Conservation (phyloP, 106 monocot species). For the Dendrobium catenatum region DNA sequence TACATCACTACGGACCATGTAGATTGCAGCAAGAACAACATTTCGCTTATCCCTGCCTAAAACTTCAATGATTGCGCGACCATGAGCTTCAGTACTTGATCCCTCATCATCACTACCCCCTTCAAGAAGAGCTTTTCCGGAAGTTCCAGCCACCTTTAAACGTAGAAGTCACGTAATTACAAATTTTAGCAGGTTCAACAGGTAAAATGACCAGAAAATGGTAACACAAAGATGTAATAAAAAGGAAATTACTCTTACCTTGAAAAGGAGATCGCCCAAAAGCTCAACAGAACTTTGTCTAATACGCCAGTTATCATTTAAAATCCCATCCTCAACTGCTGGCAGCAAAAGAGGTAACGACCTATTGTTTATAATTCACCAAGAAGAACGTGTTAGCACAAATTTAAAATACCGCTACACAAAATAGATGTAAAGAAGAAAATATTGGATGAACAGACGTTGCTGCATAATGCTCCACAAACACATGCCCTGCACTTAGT, state of each 20-base stretch:
- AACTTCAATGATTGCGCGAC: constrained; percentile 96
- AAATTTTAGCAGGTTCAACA: background rate
- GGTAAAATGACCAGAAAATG: background rate
- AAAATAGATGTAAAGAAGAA: constrained; percentile 9
- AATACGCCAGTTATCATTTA: constrained; percentile 98
- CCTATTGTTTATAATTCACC: constrained; percentile 25
- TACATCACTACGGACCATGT: constrained; percentile 96
- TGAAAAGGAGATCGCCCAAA: constrained; percentile 95
- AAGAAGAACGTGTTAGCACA: constrained; percentile 3
- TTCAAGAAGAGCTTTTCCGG: constrained; percentile 94
- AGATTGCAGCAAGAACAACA: constrained; percentile 94
- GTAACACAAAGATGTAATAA: background rate
- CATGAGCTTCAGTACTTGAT: constrained; percentile 96
- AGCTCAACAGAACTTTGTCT: constrained; percentile 99
- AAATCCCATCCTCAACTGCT: constrained; percentile 94
- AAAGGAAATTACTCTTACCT: constrained; percentile 32
- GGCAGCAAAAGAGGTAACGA: constrained; percentile 92
- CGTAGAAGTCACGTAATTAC: constrained; percentile 1
- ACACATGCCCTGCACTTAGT: constrained; percentile 95
- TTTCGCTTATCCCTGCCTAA: constrained; percentile 80
- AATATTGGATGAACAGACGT: constrained; percentile 35
- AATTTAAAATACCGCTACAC: background rate
- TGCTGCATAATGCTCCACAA: constrained; percentile 98
- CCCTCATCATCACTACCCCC: constrained; percentile 99
- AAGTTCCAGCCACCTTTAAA: constrained; percentile 88